These are phyloP conservation scores for Alternaria triticina DNA, from an alignment of 2,329 filamentous ascomycete genomes.

Conservation along the genomic window DNA sequence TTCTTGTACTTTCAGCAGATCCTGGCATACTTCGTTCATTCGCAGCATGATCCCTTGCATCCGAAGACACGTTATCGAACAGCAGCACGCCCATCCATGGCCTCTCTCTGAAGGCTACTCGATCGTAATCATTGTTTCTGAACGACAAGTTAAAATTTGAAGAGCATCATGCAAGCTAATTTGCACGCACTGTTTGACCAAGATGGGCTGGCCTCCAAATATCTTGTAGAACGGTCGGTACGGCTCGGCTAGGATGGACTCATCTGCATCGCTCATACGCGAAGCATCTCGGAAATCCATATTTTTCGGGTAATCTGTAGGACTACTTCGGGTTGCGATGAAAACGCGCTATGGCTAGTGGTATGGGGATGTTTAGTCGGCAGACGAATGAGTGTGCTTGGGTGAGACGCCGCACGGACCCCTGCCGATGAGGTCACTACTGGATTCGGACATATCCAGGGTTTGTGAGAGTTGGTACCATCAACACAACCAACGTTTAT, in stretches of 20 bases:
- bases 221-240: conserved; percentile 62
- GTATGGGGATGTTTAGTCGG: background rate
- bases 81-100: conserved; percentile 72
- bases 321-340: background rate
- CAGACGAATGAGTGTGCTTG: background rate
- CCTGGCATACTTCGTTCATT: conserved; percentile 68
- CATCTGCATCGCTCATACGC: conserved; percentile 36
- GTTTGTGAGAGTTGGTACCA: background rate
- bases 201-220: conserved; percentile 56
- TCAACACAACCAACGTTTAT: background rate
- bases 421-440: conserved; percentile 14
- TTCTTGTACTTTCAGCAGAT: background rate
- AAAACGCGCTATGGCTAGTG: background rate
- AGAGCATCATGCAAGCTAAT: background rate
- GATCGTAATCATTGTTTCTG: conserved; percentile 52
- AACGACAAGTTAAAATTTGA: background rate
- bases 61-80: conserved; percentile 76
- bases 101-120: conserved; percentile 62
- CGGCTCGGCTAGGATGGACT: conserved; percentile 40
- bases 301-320: background rate
- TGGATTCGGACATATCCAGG: background rate
- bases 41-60: conserved; percentile 79
- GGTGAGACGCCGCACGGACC: conserved; percentile 3
- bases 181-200: conserved; percentile 47
- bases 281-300: conserved; percentile 44